Conservation (phyloP, 768 basidiomycete genomes). For the Krasilnikovozyma curviuscula region DNA sequence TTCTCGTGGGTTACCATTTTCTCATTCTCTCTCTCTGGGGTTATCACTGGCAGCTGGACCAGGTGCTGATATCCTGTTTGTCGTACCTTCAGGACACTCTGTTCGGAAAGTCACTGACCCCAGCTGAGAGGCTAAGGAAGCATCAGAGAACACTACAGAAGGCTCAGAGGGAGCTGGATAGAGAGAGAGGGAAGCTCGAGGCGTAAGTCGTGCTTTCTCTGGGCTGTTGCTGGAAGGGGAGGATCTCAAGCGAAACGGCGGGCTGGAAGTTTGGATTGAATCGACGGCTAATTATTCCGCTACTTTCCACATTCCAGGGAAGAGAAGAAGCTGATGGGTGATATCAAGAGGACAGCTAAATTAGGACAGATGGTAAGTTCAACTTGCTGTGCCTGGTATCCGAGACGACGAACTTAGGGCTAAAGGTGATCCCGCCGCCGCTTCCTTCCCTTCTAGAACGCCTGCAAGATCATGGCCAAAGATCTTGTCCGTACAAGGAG, state of each 20-base stretch:
- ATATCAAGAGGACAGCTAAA: constrained; percentile 94
- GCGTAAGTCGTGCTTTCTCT: constrained; percentile 32
- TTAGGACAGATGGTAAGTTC: constrained; percentile 66
- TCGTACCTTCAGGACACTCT: constrained; percentile 55
- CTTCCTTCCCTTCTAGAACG: constrained; percentile 40
- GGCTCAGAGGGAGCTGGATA: constrained; percentile 92
- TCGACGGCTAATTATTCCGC: not conserved
- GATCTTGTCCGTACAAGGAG: constrained; percentile 88
- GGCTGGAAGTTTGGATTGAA: not conserved
- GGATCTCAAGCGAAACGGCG: not conserved
- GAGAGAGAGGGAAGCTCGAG: constrained; percentile 84
- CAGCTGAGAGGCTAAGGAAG: constrained; percentile 87
- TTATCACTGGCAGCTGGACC: too few species aligned
- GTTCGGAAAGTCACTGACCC: constrained; percentile 83
- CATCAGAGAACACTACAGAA: constrained; percentile 91
- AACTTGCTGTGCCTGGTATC: not conserved
- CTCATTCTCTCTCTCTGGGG: too few species aligned
- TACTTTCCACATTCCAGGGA: not conserved
- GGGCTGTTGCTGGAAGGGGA: not conserved
- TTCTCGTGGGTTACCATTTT: too few species aligned
- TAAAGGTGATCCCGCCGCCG: not conserved
- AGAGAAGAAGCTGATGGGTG: constrained; percentile 87
- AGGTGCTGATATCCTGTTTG: constrained; percentile 2
- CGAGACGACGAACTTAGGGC: too few species aligned
- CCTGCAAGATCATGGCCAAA: constrained; percentile 98